A percentile compares a stretch with the other conserved stretches of the same genome.
These are phyloP conservation scores for Blastomyces gilchristii DNA, from an alignment of 2,329 filamentous ascomycete species.

Conservation along the genomic window DNA sequence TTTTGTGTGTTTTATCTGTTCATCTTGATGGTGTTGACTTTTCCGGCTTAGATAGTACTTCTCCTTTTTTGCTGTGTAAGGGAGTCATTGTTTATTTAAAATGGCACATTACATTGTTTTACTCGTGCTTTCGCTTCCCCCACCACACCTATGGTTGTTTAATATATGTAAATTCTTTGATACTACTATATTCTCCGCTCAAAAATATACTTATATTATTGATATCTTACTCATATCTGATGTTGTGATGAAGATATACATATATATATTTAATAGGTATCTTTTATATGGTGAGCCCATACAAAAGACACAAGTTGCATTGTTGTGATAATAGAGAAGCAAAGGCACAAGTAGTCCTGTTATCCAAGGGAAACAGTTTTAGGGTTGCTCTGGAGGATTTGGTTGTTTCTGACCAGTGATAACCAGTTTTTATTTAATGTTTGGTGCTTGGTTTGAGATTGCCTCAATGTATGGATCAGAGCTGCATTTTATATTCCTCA, in stretches of 20 bases:
- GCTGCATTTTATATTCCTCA: too few species aligned
- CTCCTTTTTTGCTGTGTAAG: background rate
- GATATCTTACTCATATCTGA: too few species aligned
- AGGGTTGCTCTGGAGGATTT: background rate
- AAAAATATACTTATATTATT: too few species aligned
- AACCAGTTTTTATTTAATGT: background rate
- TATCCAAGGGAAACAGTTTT: background rate
- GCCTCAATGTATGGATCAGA: background rate
- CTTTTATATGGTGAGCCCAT: too few species aligned
- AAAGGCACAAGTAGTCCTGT: background rate
- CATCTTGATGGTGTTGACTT: background rate
- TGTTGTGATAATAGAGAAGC: too few species aligned
- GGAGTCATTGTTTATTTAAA: background rate
- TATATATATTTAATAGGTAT: too few species aligned
- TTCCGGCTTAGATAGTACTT: background rate
- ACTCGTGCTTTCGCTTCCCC: too few species aligned
- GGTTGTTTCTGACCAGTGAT: background rate
- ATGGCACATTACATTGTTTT: background rate
- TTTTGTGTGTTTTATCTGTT: background rate
- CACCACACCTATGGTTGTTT: too few species aligned
- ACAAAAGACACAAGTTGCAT: too few species aligned
- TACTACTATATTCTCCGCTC: background rate
- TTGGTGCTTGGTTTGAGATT: background rate
- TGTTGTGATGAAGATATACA: too few species aligned
- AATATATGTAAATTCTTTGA: background rate